Evolutionary conservation across 1,139 yeast genomes (phyloP).

Genomic region (Insectozyma bohioensis): DNA sequence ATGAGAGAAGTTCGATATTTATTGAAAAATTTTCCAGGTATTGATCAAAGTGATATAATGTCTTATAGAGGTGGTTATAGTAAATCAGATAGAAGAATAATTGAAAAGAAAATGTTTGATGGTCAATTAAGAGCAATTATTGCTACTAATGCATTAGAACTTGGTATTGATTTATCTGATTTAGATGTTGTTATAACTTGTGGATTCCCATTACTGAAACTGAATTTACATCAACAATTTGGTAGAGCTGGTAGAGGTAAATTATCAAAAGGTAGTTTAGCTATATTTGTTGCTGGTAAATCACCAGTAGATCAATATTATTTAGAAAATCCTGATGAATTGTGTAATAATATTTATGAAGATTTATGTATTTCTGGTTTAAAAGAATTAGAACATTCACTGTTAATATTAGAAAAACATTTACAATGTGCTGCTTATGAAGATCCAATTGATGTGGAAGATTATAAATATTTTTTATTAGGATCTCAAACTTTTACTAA

Average conservation of each 20-base stretch:
- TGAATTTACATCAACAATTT: constrained; percentile 90
- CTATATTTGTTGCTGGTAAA: constrained; percentile 79
- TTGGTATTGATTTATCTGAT: constrained; percentile 93
- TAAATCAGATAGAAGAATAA: constrained; percentile 76
- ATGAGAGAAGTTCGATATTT: constrained; percentile 75
- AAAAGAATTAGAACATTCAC: constrained; percentile 34
- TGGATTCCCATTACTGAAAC: constrained; percentile 86
- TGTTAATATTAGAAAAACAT: constrained; percentile 67
- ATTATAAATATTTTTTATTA: constrained; percentile 51
- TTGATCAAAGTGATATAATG: constrained; percentile 67
- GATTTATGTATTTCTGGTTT: constrained; percentile 45
- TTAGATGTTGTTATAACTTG: constrained; percentile 88
- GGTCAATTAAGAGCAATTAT: constrained; percentile 83
- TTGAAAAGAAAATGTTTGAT: constrained; percentile 85
- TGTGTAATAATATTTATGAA: constrained; percentile 49
- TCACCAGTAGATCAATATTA: constrained; percentile 88
- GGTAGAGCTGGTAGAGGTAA: constrained; percentile 93
- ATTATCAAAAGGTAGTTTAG: constrained; percentile 62
- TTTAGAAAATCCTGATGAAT: constrained; percentile 63
- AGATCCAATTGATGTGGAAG: constrained; percentile 59
- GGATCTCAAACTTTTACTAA: constrained; percentile 26
- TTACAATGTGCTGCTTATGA: constrained; percentile 95
- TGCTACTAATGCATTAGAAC: constrained; percentile 92
- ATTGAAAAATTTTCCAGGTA: constrained; percentile 34
- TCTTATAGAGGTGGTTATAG: constrained; percentile 96